Evolutionary conservation across 2,329 filamentous ascomycete genomes (phyloP).

Genomic region (Xylaria arbuscula): DNA sequence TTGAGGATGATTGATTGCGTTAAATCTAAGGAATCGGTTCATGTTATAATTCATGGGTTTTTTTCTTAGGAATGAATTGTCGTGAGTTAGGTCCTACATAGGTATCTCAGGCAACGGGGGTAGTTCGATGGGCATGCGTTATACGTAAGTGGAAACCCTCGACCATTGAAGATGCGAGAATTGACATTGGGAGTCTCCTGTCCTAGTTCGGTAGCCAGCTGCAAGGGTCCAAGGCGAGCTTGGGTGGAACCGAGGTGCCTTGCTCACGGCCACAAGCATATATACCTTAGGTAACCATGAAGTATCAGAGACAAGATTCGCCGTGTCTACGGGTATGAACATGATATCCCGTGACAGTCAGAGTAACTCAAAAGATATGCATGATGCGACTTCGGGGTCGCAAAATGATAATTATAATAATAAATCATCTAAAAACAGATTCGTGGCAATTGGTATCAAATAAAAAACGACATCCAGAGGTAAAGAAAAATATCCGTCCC

Average conservation of each 20-base stretch:
- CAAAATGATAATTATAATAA: too few species aligned
- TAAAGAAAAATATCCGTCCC: neutral
- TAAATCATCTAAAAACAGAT: slow-evolving; percentile 3
- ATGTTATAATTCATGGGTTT: too few species aligned
- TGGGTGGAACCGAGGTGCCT: neutral
- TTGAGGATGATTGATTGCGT: neutral
- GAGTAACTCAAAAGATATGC: neutral
- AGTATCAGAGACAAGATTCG: neutral
- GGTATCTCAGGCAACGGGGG: too few species aligned
- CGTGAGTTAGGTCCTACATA: too few species aligned
- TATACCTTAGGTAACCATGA: neutral
- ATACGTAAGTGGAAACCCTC: too few species aligned
- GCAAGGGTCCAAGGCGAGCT: slow-evolving; percentile 1
- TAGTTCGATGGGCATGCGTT: too few species aligned
- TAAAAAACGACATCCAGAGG: slow-evolving; percentile 18
- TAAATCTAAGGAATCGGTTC: neutral
- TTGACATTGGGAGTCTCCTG: too few species aligned
- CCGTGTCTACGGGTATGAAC: neutral
- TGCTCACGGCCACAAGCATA: neutral
- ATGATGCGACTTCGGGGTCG: neutral
- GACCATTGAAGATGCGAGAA: too few species aligned
- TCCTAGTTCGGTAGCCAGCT: neutral
- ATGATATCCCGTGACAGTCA: neutral
- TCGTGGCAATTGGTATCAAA: slow-evolving; percentile 33
- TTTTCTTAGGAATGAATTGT: too few species aligned